Evolutionary conservation across 129 eudicot genomes (phyloP).

Genomic region (Escallonia herrerae): DNA sequence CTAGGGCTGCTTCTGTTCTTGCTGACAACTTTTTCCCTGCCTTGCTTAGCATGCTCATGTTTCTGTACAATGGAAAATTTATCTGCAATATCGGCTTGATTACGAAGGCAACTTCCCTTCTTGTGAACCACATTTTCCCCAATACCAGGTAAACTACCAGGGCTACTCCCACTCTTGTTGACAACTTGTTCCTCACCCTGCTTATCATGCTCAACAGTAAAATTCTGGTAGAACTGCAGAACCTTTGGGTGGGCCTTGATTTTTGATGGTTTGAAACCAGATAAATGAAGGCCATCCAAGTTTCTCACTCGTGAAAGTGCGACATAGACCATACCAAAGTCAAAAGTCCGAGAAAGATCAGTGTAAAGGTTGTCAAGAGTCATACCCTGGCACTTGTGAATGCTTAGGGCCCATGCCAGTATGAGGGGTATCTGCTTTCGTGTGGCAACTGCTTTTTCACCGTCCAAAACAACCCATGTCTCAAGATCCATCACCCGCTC

Average conservation of each 20-base stretch:
- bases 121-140: too few relatives aligned
- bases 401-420: conserved; percentile 58
- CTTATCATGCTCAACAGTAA: conserved; percentile 32
- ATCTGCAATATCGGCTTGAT: too few relatives aligned
- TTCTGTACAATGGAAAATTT: too few relatives aligned
- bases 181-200: background rate
- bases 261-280: conserved; percentile 29
- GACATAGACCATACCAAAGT: conserved; percentile 48
- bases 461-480: conserved; percentile 37
- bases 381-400: conserved; percentile 66
- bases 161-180: too few relatives aligned
- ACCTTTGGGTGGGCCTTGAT: conserved; percentile 45
- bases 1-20: too few relatives aligned
- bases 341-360: conserved; percentile 42
- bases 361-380: conserved; percentile 42
- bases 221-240: conserved; percentile 28
- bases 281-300: conserved; percentile 35
- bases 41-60: too few relatives aligned
- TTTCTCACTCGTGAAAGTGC: conserved; percentile 48
- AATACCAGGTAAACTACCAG: too few relatives aligned
- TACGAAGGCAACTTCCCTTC: too few relatives aligned
- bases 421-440: conserved; percentile 46
- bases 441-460: conserved; percentile 27
- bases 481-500: conserved; percentile 21
- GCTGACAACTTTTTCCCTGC: too few relatives aligned